phyloP scores from a whole-genome alignment of 2,329 filamentous ascomycete genomes.

The Pseudogymnoascus destructans region DNA sequence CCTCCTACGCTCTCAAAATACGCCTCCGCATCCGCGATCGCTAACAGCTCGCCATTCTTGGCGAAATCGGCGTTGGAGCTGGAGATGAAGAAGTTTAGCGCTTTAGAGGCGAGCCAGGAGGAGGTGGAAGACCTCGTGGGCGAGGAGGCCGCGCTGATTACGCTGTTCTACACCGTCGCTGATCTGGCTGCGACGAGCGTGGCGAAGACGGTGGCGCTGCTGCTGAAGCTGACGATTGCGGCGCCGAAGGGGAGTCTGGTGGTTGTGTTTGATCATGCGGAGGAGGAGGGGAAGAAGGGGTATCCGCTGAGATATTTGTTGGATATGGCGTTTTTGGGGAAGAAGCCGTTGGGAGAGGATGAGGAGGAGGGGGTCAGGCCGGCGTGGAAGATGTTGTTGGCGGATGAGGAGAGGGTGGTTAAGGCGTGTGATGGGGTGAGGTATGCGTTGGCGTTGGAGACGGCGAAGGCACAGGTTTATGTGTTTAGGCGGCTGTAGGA shows the following conservation, averaged over 20 bases:
- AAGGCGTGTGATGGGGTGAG: constrained; percentile 51
- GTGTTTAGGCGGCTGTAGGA: constrained; percentile 45
- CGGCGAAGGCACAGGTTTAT: constrained; percentile 92
- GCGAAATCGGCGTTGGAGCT: constrained; percentile 28
- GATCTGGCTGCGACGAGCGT: constrained; percentile 74
- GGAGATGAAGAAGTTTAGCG: constrained; percentile 36
- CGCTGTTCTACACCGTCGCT: constrained; percentile 86
- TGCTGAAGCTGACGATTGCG: constrained; percentile 52
- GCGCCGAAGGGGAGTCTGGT: constrained; percentile 51
- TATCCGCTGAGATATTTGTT: constrained; percentile 97
- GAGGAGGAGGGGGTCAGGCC: constrained; percentile 19
- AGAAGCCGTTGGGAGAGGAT: constrained; percentile 27
- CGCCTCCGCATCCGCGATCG: constrained; percentile 35
- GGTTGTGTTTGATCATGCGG: constrained; percentile 85
- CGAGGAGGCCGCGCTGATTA: constrained; percentile 45
- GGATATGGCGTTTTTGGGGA: constrained; percentile 59
- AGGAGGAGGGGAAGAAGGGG: constrained; percentile 42
- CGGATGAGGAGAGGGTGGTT: constrained; percentile 76
- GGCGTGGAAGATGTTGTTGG: constrained; percentile 61
- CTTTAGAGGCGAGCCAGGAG: constrained; percentile 31
- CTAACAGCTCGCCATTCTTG: constrained; percentile 35
- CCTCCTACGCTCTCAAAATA: constrained; percentile 39
- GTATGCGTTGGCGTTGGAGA: constrained; percentile 79
- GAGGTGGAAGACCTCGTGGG: constrained; percentile 24
- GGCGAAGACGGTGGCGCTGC: constrained; percentile 60